These are phyloP conservation scores for Blastobotrys persicus DNA, from an alignment of 1,139 yeast species.

Conservation along the genomic window DNA sequence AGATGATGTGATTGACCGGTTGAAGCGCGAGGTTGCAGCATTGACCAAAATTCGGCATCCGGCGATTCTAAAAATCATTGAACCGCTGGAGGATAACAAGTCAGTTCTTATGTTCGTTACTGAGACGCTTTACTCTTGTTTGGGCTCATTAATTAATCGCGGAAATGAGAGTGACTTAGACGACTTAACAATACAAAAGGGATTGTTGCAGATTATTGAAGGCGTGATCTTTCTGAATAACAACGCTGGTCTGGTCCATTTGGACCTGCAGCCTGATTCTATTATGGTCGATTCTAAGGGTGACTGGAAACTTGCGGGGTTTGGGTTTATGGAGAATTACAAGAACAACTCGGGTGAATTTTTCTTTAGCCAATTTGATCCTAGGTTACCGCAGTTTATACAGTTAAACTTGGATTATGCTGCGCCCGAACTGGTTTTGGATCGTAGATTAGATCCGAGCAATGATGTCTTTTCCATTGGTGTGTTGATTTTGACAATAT, in stretches of 20 bases:
- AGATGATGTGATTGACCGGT: conserved; percentile 47
- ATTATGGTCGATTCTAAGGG: conserved; percentile 77
- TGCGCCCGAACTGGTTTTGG: conserved; percentile 70
- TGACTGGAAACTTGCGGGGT: conserved; percentile 91
- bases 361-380: conserved; percentile 63
- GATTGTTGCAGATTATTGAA: conserved; percentile 72
- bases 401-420: conserved; percentile 70
- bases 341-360: conserved; percentile 45
- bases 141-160: conserved; percentile 46
- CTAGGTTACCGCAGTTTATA: conserved; percentile 70
- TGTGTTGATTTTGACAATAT: conserved; percentile 65
- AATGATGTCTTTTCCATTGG: conserved; percentile 86
- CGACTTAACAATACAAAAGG: conserved; percentile 77
- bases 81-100: conserved; percentile 85
- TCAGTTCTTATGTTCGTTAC: conserved; percentile 79
- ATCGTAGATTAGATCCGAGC: conserved; percentile 57
- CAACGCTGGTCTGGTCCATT: conserved; percentile 70
- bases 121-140: conserved; percentile 60
- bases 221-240: conserved; percentile 81
- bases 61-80: conserved; percentile 73
- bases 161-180: conserved; percentile 45
- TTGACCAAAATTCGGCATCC: conserved; percentile 86
- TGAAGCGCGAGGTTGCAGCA: conserved; percentile 61
- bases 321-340: conserved; percentile 50
- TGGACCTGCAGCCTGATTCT: conserved; percentile 76